Base-by-base conservation (phyloP, 192 early-diverging fungal species). In the Coemansia sp. region DNA sequence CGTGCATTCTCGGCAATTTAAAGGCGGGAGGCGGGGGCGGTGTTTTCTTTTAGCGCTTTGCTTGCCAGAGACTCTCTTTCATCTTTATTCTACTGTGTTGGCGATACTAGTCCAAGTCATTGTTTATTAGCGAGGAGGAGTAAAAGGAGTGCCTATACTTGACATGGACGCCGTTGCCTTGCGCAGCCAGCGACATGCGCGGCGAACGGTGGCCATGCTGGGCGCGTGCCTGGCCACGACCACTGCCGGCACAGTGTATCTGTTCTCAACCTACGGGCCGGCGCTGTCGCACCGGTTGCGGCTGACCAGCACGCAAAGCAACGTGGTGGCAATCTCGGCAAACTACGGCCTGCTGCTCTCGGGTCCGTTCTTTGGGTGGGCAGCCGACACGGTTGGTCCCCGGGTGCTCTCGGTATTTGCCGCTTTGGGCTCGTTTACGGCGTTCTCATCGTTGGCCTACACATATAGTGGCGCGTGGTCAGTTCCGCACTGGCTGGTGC, bases 311-410 rank as follows among this genome's bases (percentile, higher is more conserved):
- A 69, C 79, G 11, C 79, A 86, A 55, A 77, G 70, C 38, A 86
- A 83, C 53, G 46, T 82, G 21, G 79, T 87, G 8, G 85, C 85
- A 8, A 82, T 79, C 38, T 55, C 71, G 1, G 83, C 81, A 21
- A 84, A 85, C 63, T 84, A 83, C 50, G 87, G 87, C 14, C 67
- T 83, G 29, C 83, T 82, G 39, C 67, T 89, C 1, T 72, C 64
- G 4, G 84, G 77, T 1, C 85, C 85, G 17, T 34, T 84, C 11
- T 77, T 82, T 49, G 85, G 85, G 2, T 63, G 58, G 64, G 53
- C 79, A 4, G 80, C 78, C 22, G 84, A 88, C 53, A 71, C 56
- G 0, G 30, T 72, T 30, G 79, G 82, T 1, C 62, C 79, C 2
- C 61, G 61, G 20, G 43, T 72, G 22, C 53, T 72, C 3, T 72